Percentiles rank a stretch among this genome's conserved stretches.
Conservation (phyloP, 495 filamentous ascomycete species). For the Hypoxylon crocopeplum region DNA sequence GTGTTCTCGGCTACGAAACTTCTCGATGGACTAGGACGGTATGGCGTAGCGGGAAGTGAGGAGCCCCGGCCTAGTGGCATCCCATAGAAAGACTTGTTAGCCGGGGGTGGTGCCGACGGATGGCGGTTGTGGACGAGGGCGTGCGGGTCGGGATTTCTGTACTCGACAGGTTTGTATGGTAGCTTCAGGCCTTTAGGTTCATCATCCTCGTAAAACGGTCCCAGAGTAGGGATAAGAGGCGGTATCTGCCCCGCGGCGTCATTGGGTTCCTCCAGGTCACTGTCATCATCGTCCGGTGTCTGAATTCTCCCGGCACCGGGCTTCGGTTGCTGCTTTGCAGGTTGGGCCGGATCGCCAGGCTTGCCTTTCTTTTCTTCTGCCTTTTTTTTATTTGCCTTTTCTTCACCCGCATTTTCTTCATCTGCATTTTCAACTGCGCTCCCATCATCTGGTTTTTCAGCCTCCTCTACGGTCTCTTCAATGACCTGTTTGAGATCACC, state of each 20-base stretch:
- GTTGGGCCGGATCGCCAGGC: no score
- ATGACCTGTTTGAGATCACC: constrained; percentile 28
- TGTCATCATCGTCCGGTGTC: neutral
- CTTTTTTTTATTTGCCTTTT: no score
- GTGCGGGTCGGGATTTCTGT: constrained; percentile 23
- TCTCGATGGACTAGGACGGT: constrained; percentile 31
- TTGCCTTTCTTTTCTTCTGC: no score
- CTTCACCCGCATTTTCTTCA: constrained; percentile 13
- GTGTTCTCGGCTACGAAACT: constrained; percentile 47
- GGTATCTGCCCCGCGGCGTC: no score
- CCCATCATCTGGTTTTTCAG: neutral
- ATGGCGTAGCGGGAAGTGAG: constrained; percentile 5
- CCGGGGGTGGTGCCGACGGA: constrained; percentile 4
- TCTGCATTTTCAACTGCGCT: constrained; percentile 14
- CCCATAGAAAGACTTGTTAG: constrained; percentile 25
- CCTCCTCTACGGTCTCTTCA: constrained; percentile 15
- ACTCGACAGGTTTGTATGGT: constrained; percentile 10
- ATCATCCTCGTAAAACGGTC: neutral
- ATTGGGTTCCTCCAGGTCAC: no score
- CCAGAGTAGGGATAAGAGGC: constrained; percentile 1
- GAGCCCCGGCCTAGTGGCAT: constrained; percentile 26
- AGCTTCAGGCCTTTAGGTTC: neutral
- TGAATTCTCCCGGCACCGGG: neutral
- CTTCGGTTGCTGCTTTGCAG: no score
- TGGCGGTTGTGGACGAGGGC: constrained; percentile 17